These are phyloP conservation scores for Aureobasidium melanogenum DNA, from an alignment of 2,329 filamentous ascomycete genomes.

Conservation along the genomic window DNA sequence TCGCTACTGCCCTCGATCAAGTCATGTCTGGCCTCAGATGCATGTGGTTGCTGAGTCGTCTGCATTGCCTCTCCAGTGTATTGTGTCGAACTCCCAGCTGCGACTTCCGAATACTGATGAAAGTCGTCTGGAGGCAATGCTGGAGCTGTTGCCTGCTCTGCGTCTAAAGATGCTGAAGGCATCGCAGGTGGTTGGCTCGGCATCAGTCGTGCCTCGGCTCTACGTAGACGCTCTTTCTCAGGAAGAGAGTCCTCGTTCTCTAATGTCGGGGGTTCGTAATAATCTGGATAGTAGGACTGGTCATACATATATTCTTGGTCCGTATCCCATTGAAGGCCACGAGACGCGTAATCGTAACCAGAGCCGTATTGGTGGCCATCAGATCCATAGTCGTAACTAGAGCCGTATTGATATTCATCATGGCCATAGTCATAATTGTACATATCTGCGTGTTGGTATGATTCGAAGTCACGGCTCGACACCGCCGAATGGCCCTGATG, in stretches of 20 bases:
- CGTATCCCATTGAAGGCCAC: conserved; percentile 2
- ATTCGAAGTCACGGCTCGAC: not conserved
- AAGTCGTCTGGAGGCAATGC: not conserved
- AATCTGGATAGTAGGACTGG: conserved; percentile 34
- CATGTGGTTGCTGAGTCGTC: not conserved
- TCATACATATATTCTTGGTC: conserved; percentile 9
- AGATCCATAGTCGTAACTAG: not conserved
- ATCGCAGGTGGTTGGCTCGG: conserved; percentile 64
- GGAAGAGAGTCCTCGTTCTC: conserved; percentile 54
- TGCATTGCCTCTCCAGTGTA: not conserved
- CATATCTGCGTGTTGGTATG: not conserved
- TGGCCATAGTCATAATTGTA: not conserved
- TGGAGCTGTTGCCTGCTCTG: conserved; percentile 7
- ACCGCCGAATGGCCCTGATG: not conserved
- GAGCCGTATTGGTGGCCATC: not conserved
- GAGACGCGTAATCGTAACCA: not conserved
- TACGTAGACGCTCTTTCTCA: conserved; percentile 73
- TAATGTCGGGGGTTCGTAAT: conserved; percentile 45
- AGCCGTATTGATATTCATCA: not conserved
- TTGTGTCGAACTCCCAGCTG: not conserved
- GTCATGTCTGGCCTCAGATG: not conserved
- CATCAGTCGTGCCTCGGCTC: conserved; percentile 68
- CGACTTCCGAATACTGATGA: conserved; percentile 15
- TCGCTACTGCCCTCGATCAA: not conserved
- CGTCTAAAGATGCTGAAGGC: not conserved